Evolutionary conservation across 495 filamentous ascomycete genomes (phyloP).

Genomic region (Chaetomium cochliodes): DNA sequence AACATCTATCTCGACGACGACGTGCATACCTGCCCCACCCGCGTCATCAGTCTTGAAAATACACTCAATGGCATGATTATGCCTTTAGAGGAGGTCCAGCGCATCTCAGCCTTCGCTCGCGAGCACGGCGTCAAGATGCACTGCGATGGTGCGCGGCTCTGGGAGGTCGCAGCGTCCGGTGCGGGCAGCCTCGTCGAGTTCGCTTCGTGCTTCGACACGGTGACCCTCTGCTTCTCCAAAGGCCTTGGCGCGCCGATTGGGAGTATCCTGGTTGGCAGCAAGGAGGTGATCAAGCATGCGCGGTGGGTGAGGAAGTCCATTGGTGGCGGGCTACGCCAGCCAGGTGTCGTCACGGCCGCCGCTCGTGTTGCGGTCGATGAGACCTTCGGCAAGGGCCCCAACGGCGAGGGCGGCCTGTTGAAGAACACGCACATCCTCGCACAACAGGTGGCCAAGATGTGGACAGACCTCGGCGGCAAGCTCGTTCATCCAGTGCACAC

Average conservation of each 20-base stretch:
- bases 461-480: constrained; percentile 63
- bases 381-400: constrained; percentile 62
- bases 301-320: constrained; percentile 80
- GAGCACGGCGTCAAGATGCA: constrained; percentile 69
- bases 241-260: constrained; percentile 87
- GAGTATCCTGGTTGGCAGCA: constrained; percentile 68
- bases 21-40: constrained; percentile 67
- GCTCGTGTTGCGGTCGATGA: constrained; percentile 63
- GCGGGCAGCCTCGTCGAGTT: constrained; percentile 66
- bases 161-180: constrained; percentile 67
- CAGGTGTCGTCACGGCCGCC: constrained; percentile 59
- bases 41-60: constrained; percentile 81
- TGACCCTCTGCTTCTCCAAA: constrained; percentile 85
- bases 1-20: constrained; percentile 48
- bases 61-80: constrained; percentile 76
- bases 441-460: constrained; percentile 60
- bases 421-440: constrained; percentile 62
- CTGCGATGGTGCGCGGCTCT: constrained; percentile 81
- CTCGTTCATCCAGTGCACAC: constrained; percentile 67
- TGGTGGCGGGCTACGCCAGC: constrained; percentile 78
- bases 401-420: constrained; percentile 65
- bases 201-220: constrained; percentile 70
- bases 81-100: constrained; percentile 65
- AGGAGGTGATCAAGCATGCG: constrained; percentile 65
- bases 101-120: constrained; percentile 69